These are phyloP conservation scores for Zostera marina DNA, from an alignment of 116 monocot genomes.

Conservation along the genomic window DNA sequence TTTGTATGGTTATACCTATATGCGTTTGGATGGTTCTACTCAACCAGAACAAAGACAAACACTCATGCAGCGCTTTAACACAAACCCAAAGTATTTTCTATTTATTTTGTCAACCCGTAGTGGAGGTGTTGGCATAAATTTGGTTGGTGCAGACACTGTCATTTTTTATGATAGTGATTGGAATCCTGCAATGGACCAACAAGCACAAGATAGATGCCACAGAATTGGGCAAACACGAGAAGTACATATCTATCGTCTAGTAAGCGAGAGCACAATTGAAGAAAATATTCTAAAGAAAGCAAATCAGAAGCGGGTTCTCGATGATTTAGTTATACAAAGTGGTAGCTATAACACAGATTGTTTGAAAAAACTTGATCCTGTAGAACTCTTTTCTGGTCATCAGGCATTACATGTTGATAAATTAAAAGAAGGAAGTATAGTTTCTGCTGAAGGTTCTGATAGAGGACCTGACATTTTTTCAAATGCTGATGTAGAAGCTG, in stretches of 20 bases:
- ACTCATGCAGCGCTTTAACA: slow-evolving; percentile 96
- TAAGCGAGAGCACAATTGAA: slow-evolving; percentile 94
- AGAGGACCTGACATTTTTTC: slow-evolving; percentile 20
- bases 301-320: slow-evolving; percentile 91
- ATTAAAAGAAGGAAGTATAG: slow-evolving; percentile 13
- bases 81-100: slow-evolving; percentile 85
- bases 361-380: slow-evolving; percentile 97
- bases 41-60: slow-evolving; percentile 97
- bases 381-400: slow-evolving; percentile 78
- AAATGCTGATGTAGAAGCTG: slow-evolving; percentile 95
- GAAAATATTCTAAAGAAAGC: slow-evolving; percentile 98
- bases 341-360: slow-evolving; percentile 97
- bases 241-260: slow-evolving; percentile 90
- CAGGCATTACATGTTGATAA: slow-evolving; percentile 19
- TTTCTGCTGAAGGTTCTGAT: slow-evolving; percentile 15
- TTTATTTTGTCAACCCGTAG: slow-evolving; percentile 98
- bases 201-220: slow-evolving; percentile 99
- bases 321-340: slow-evolving; percentile 97
- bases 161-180: slow-evolving; percentile 99
- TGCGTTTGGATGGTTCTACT: slow-evolving; percentile 96
- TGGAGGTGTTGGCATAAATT: slow-evolving; percentile 97
- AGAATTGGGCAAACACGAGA: slow-evolving; percentile 97
- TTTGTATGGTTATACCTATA: slow-evolving; percentile 95
- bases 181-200: slow-evolving; percentile 99
- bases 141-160: slow-evolving; percentile 97